Base-by-base conservation (phyloP, 2,329 filamentous ascomycete species). In the Microcera coccophila region DNA sequence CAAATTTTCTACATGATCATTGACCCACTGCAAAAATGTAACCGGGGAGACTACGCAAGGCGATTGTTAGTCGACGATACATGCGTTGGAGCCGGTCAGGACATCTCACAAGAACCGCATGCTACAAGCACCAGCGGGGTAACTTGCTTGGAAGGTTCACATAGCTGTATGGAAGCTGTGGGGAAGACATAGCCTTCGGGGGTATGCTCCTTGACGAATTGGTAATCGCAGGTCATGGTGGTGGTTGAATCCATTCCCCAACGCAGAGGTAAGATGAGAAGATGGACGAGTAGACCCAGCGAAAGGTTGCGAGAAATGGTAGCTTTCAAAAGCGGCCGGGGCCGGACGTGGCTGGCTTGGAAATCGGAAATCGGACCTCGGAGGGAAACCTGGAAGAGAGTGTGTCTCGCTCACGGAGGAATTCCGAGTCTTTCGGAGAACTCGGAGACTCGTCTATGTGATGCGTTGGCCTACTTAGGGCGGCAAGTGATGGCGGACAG, bases 91-190 rank as follows among this genome's bases (percentile, higher is more conserved):
- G 12, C 29, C 37, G 12, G 31, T 29, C 37, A 29, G 24, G 38
- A 35, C 18, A 18, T 54, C 61, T 49, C 50, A 63, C 64, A 90
- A 58, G 76, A 80, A 38, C 80, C 83, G 57, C 83, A 87, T 36
- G 82, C 82, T 39, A 86, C 81, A 41, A 86, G 75, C 7, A 85
- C 79, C 31, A 87, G 71, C 12, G 83, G 82, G 21, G 72, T 80
- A n/a, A n/a, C n/a, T n/a, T n/a, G n/a, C 60, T 76, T 79, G 47
- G 70, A 66, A 21, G 75, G 63, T 49, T 81, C 73, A 38, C 68
- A 74, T 33, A 70, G 70, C 63, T 74, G 73, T 38, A 87, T 72
- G 17, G 82, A 72, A 53, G 78, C 69, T 17, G 72, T 69, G 9
- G 83, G 83, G 55, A 87, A 86, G 45, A 65, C 66, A 67, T 86